A percentile compares a stretch with the other conserved stretches of the same genome.
Evolutionary conservation across 176 grass and related monocot genomes (phyloP).

Genomic region (Neostapfia colusana): DNA sequence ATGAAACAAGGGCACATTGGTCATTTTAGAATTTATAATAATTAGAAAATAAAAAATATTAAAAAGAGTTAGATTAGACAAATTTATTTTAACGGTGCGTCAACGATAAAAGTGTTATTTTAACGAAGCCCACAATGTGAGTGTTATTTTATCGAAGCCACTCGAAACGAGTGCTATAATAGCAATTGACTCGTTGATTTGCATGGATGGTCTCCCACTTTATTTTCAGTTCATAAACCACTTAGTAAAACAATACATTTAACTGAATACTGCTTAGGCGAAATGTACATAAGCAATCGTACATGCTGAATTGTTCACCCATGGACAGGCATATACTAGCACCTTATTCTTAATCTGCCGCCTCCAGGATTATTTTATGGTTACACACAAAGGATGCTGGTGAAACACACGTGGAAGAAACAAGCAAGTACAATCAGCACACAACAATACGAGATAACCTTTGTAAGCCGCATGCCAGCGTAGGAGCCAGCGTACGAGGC

Average conservation of each 20-base stretch:
- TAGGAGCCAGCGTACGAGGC: slow-evolving; percentile 52
- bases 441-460: background rate
- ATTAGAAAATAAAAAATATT: no score
- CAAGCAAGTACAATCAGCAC: background rate
- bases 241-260: background rate
- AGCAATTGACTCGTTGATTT: no score
- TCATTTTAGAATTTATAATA: no score
- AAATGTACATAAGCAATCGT: background rate
- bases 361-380: slow-evolving; percentile 30
- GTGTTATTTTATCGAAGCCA: no score
- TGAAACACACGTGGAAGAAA: background rate
- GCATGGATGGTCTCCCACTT: background rate
- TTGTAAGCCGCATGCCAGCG: background rate
- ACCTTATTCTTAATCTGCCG: slow-evolving; percentile 15
- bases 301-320: background rate
- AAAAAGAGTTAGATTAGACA: no score
- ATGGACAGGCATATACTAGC: background rate
- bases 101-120: no score
- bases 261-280: background rate
- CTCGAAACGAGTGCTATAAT: no score
- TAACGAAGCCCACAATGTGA: no score
- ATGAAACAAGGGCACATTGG: no score
- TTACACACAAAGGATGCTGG: background rate
- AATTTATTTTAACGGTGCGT: no score
- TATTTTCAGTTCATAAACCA: background rate